Conservation (phyloP, 2,329 filamentous ascomycete genomes). For the Verticillium dahliae region DNA sequence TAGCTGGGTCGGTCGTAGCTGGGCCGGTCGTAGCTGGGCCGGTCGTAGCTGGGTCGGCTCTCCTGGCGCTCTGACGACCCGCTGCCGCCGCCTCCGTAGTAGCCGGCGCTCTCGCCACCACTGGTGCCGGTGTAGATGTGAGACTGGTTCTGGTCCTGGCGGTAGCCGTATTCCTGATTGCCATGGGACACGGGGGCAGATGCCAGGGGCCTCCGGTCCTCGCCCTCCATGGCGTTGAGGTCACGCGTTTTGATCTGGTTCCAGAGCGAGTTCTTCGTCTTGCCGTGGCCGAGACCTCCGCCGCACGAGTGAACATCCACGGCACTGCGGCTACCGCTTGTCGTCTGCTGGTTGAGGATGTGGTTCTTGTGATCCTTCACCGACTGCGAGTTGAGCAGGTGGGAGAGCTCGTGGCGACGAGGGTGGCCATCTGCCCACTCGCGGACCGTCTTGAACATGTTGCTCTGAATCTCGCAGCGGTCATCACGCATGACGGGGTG, state of each 20-base stretch:
- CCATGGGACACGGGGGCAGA: constrained; percentile 25
- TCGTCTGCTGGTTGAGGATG: constrained; percentile 32
- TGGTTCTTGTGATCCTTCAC: constrained; percentile 83
- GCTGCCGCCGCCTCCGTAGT: constrained; percentile 5
- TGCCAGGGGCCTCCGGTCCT: constrained; percentile 33
- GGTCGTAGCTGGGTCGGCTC: constrained; percentile 22
- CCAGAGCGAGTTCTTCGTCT: constrained; percentile 54
- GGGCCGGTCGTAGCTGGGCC: constrained; percentile 17
- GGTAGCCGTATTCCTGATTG: constrained; percentile 33
- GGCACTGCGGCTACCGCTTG: constrained; percentile 20
- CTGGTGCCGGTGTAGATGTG: constrained; percentile 2
- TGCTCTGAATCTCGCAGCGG: constrained; percentile 69
- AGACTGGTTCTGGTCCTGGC: constrained; percentile 19
- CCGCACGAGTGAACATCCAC: constrained; percentile 28
- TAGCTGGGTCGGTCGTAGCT: too few species aligned
- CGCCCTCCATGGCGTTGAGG: constrained; percentile 45
- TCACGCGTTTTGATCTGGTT: constrained; percentile 54
- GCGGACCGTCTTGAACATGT: constrained; percentile 84
- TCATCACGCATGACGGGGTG: constrained; percentile 79
- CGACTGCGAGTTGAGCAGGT: constrained; percentile 73
- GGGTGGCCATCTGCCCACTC: constrained; percentile 69
- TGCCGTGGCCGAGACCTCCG: constrained; percentile 45
- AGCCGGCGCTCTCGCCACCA: constrained; percentile 6
- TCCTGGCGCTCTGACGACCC: neutral
- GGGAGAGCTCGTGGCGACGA: constrained; percentile 62